phyloP scores from a whole-genome alignment of 306 rosid genomes.

The Cicer pinnatifidum region DNA sequence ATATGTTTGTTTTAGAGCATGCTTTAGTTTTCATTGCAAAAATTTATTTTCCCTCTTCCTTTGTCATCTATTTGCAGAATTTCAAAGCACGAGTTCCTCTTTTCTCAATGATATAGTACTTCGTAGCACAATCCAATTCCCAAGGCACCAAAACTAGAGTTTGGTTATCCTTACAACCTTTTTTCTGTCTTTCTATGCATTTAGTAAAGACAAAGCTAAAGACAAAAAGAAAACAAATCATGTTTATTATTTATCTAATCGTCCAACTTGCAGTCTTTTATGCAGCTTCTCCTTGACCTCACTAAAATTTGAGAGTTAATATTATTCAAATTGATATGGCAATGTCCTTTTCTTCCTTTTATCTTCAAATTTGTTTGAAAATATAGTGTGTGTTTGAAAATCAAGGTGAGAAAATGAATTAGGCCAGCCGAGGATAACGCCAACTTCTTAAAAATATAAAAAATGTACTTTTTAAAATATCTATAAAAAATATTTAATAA shows the following conservation, averaged over 20 bases:
- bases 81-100: constrained; percentile 35
- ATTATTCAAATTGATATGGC: too few species aligned
- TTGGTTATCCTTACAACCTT: constrained; percentile 28
- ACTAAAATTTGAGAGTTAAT: constrained; percentile 5
- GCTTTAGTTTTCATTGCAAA: constrained; percentile 37
- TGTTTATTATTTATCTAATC: constrained; percentile 9
- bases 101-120: constrained; percentile 24
- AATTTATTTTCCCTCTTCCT: constrained; percentile 23
- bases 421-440: too few species aligned
- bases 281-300: constrained; percentile 25
- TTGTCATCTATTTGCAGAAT: constrained; percentile 30
- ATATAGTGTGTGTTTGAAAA: too few species aligned
- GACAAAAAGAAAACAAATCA: constrained; percentile 41
- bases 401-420: too few species aligned
- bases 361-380: background rate
- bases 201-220: constrained; percentile 39
- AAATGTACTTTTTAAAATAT: too few species aligned
- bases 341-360: background rate
- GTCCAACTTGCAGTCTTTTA: background rate
- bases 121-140: constrained; percentile 46
- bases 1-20: constrained; percentile 7
- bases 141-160: constrained; percentile 43
- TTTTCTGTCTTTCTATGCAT: constrained; percentile 42
- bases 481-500: too few species aligned
- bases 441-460: too few species aligned